Evolutionary conservation across 176 grass and related monocot species (phyloP).

Genomic region (Hsuehochloa calcarea): DNA sequence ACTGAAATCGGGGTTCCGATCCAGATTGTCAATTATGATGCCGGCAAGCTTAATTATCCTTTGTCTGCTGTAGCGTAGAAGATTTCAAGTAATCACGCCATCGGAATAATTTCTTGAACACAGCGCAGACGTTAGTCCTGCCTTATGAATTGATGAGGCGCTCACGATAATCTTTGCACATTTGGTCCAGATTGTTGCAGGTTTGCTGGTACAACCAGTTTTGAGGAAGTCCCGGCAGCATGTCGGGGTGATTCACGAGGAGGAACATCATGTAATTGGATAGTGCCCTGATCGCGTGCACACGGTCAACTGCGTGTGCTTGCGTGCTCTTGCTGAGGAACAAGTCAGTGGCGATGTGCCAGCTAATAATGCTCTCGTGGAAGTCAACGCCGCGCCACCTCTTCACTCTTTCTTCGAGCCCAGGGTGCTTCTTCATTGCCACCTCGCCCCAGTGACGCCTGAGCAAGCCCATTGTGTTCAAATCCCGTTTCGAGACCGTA

Average conservation of each 20-base stretch:
- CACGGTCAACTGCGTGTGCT: no score
- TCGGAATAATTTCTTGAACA: no score
- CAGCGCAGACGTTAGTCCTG: not conserved
- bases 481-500: rapidly evolving
- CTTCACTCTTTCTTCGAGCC: no score
- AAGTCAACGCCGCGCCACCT: not conserved
- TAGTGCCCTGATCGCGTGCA: not conserved
- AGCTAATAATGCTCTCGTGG: not conserved
- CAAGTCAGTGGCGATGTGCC: conserved; percentile 5
- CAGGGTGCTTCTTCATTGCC: no score
- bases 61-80: no score
- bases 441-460: no score
- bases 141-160: not conserved
- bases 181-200: no score
- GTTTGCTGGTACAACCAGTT: not conserved
- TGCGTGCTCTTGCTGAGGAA: no score
- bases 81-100: no score
- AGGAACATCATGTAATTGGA: not conserved
- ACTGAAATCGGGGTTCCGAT: rapidly evolving
- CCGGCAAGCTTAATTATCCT: not conserved
- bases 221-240: not conserved
- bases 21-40: not conserved
- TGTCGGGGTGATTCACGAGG: not conserved
- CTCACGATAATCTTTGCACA: no score
- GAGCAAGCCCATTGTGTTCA: not conserved